These are phyloP conservation scores for Colletotrichum sp. DNA, from an alignment of 2,329 filamentous ascomycete genomes.

Conservation along the genomic window DNA sequence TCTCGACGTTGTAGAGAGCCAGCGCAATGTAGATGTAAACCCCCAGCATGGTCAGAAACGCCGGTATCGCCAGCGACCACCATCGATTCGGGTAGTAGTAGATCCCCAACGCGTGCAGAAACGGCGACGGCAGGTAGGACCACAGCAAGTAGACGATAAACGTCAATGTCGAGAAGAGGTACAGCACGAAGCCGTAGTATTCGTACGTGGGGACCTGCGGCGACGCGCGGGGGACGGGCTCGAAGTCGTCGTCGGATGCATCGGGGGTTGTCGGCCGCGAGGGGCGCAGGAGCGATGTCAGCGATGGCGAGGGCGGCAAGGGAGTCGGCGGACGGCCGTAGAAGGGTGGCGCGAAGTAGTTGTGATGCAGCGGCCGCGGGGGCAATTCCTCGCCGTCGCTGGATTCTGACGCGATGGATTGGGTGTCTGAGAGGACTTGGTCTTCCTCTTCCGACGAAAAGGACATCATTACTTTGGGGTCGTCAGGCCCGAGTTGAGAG, in stretches of 20 bases:
- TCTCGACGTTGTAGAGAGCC: constrained; percentile 87
- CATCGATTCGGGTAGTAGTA: constrained; percentile 97
- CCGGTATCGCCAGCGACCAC: constrained; percentile 94
- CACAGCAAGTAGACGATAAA: constrained; percentile 79
- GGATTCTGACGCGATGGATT: constrained; percentile 15
- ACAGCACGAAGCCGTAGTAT: constrained; percentile 98
- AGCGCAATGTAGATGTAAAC: constrained; percentile 95
- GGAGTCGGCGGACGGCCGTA: constrained; percentile 97
- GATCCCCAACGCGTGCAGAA: constrained; percentile 91
- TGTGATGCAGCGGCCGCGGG: constrained; percentile 53
- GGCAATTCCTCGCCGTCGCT: constrained; percentile 34
- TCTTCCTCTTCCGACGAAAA: constrained; percentile 24
- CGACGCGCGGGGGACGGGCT: constrained; percentile 80
- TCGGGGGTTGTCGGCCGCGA: constrained; percentile 94
- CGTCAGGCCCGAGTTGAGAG: background rate
- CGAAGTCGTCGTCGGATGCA: constrained; percentile 84
- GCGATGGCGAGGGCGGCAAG: constrained; percentile 86
- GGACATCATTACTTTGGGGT: constrained; percentile 10
- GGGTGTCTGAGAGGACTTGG: constrained; percentile 16
- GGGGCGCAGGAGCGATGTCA: constrained; percentile 89
- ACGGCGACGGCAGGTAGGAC: constrained; percentile 90
- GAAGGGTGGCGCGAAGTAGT: constrained; percentile 80
- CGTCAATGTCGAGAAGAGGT: constrained; percentile 83
- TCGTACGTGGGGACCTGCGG: constrained; percentile 99
- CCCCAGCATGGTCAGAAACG: constrained; percentile 86